These are phyloP conservation scores for Hanseniaspora gamundiae DNA, from an alignment of 1,139 yeast species.

Conservation along the genomic window DNA sequence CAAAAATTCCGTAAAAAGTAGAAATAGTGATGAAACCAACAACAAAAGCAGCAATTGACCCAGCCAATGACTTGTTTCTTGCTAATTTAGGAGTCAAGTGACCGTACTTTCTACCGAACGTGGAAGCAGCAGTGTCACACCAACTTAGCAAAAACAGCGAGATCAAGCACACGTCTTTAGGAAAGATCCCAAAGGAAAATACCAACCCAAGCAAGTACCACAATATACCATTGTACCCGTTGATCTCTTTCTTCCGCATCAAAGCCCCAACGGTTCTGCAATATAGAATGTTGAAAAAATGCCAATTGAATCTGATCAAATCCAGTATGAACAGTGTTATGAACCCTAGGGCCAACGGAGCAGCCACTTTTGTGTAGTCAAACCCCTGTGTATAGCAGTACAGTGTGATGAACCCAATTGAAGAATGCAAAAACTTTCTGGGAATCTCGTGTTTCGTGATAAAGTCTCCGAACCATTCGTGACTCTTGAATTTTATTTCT, in stretches of 20 bases:
- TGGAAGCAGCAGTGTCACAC: constrained; percentile 97
- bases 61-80: constrained; percentile 73
- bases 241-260: constrained; percentile 71
- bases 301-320: constrained; percentile 49
- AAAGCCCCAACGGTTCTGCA: constrained; percentile 61
- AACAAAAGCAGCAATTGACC: constrained; percentile 71
- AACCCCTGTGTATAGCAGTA: constrained; percentile 57
- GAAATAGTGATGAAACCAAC: constrained; percentile 60
- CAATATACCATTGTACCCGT: constrained; percentile 66
- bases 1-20: constrained; percentile 56
- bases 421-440: constrained; percentile 74
- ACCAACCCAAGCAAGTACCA: constrained; percentile 75
- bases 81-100: constrained; percentile 69
- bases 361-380: constrained; percentile 42
- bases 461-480: constrained; percentile 36
- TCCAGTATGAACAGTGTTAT: constrained; percentile 51
- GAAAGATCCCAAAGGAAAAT: constrained; percentile 53
- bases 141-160: constrained; percentile 75
- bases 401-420: constrained; percentile 72
- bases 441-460: constrained; percentile 77
- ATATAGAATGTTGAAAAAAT: constrained; percentile 49
- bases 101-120: constrained; percentile 78
- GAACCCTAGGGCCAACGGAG: constrained; percentile 45
- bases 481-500: constrained; percentile 23
- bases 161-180: constrained; percentile 72